phyloP scores from a whole-genome alignment of 441 rosid species.

The Gossypium aridum region DNA sequence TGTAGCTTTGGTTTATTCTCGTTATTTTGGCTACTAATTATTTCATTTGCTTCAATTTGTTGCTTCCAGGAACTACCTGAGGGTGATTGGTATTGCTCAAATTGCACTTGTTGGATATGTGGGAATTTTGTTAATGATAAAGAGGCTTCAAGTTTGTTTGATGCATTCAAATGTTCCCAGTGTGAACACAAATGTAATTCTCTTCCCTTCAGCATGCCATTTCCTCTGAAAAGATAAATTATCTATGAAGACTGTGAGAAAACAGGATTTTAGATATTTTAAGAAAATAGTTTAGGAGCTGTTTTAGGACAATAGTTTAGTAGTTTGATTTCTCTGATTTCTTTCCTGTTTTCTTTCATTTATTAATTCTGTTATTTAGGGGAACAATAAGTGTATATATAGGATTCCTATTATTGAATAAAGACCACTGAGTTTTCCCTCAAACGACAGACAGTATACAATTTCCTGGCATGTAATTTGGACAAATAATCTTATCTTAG shows the following conservation, averaged over 20 bases:
- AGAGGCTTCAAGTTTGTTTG: slow-evolving; percentile 31
- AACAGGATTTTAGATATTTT: not conserved
- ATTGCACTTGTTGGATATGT: slow-evolving; percentile 85
- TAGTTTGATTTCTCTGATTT: not conserved
- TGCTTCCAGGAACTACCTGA: slow-evolving; percentile 77
- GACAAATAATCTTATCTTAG: not conserved
- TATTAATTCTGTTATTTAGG: not conserved
- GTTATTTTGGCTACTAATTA: not conserved
- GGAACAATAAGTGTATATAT: not conserved
- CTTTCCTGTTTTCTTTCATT: not conserved
- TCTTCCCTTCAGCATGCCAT: slow-evolving; percentile 8
- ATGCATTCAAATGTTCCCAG: slow-evolving; percentile 68
- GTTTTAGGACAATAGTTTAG: not conserved
- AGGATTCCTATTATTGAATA: not conserved
- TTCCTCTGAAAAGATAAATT: slow-evolving; percentile 7
- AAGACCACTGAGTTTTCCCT: not conserved
- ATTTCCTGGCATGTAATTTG: slow-evolving; percentile 4
- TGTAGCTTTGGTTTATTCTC: not conserved
- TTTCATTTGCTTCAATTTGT: not conserved
- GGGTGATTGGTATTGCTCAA: slow-evolving; percentile 89
- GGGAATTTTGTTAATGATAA: slow-evolving; percentile 59
- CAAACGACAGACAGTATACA: slow-evolving; percentile 2
- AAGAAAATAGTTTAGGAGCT: not conserved
- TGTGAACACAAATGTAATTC: slow-evolving; percentile 87
- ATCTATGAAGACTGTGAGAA: not conserved